These are phyloP conservation scores for Suaeda aralocaspica DNA, from an alignment of 148 eudicot species.

Conservation along the genomic window DNA sequence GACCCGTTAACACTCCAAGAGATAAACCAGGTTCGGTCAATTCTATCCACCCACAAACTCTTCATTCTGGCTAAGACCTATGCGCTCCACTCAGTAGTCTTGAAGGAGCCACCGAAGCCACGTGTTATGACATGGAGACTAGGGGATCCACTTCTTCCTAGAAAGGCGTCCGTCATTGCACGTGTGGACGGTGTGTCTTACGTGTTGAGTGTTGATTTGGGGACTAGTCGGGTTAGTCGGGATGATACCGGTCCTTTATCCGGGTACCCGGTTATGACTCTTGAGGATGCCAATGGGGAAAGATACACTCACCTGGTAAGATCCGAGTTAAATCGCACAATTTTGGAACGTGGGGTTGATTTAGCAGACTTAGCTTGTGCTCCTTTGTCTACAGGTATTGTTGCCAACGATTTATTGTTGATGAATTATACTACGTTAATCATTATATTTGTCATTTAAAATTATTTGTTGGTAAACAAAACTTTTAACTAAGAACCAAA, in stretches of 20 bases:
- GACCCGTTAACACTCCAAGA: constrained; percentile 84
- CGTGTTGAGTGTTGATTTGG: constrained; percentile 51
- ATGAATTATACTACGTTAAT: too few relatives aligned
- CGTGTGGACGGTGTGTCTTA: constrained; percentile 50
- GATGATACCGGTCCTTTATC: constrained; percentile 33
- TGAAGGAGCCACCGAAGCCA: constrained; percentile 62
- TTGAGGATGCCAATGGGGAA: constrained; percentile 68
- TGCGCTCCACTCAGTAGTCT: constrained; percentile 65
- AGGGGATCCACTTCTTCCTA: constrained; percentile 58
- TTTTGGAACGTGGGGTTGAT: constrained; percentile 66
- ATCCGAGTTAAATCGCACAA: constrained; percentile 64
- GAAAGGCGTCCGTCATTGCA: constrained; percentile 70
- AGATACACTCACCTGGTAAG: constrained; percentile 58
- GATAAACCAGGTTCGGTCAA: constrained; percentile 42
- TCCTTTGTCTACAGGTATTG: constrained; percentile 54
- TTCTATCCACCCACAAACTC: constrained; percentile 47
- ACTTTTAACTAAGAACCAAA: too few relatives aligned
- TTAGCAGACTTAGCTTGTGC: constrained; percentile 69
- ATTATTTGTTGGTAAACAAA: too few relatives aligned
- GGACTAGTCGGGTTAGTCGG: constrained; percentile 37
- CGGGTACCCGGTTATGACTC: constrained; percentile 87
- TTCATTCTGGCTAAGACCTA: constrained; percentile 33
- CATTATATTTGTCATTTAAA: too few relatives aligned
- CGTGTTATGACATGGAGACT: constrained; percentile 52
- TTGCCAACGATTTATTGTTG: too few relatives aligned